Evolutionary conservation across 2,329 filamentous ascomycete genomes (phyloP).

Genomic region (Laburnicola sp.): DNA sequence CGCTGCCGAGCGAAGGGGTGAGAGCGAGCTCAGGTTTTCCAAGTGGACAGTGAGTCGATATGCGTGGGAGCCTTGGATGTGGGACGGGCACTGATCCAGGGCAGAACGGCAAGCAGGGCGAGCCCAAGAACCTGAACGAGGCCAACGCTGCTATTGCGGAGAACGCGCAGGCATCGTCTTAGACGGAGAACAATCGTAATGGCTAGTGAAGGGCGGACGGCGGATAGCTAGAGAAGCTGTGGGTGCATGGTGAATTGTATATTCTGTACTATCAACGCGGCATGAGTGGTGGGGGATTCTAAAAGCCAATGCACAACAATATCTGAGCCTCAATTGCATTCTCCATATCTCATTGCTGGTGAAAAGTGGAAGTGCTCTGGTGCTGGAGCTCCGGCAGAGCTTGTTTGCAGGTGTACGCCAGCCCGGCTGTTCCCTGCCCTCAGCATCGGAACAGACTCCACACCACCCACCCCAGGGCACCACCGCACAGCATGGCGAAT

Average conservation of each 20-base stretch:
- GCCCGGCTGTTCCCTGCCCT: conserved; percentile 26
- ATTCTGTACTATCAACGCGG: conserved; percentile 43
- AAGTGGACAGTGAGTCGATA: conserved; percentile 85
- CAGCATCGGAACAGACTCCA: conserved; percentile 38
- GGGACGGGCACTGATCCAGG: conserved; percentile 30
- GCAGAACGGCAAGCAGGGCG: conserved; percentile 95
- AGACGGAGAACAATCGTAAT: conserved; percentile 9
- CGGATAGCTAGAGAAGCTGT: conserved; percentile 6
- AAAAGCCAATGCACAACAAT: conserved; percentile 36
- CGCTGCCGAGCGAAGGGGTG: conserved; percentile 82
- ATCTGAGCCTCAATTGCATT: conserved; percentile 24
- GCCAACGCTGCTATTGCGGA: conserved; percentile 57
- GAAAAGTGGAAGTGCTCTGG: conserved; percentile 1
- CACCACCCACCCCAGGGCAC: conserved; percentile 3
- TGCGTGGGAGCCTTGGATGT: conserved; percentile 9
- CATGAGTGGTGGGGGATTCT: conserved; percentile 17
- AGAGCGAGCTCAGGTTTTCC: conserved; percentile 84
- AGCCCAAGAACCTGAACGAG: conserved; percentile 69
- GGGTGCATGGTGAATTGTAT: conserved; percentile 33
- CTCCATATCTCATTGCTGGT: background rate
- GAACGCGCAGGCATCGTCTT: conserved; percentile 47
- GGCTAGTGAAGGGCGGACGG: conserved; percentile 1
- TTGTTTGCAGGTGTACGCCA: conserved; percentile 7
- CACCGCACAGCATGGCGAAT: conserved; percentile 39
- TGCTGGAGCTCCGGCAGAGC: conserved; percentile 6